Base-by-base conservation (phyloP, 1,284 basidiomycete species). In the Erythrobasidium hasegawianum region DNA sequence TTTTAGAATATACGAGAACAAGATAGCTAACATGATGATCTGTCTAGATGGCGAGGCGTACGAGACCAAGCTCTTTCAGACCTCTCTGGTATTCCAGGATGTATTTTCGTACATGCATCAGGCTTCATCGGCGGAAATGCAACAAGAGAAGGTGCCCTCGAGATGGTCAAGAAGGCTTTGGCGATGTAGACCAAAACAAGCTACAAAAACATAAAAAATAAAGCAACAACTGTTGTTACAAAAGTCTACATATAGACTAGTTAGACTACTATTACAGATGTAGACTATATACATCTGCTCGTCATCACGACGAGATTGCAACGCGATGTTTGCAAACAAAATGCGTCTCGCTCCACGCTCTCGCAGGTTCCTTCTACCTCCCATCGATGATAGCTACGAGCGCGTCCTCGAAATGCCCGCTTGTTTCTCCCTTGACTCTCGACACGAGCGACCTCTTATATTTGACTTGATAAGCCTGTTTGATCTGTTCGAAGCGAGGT, bases 111-210 rank as follows among this genome's bases (percentile, higher is more conserved):
- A 27, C 95, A 98, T 79, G 90, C 92, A 1, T 88, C 87, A 67
- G 95, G 95, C 2, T 98, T 98, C 77, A 97, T 96, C 93, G 73
- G 92, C 89, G 91, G 92, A n/a, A 92, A 95, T 77, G 85, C 87
- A 76, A 94, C 92, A 2, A 89, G 85, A 78, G 87, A 90, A 39
- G 95, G 95, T 18, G 90, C 87, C 0, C 77, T 97, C 69, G 79
- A 82, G 72, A 86, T 97, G 79, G 93, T 93, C 1, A 81, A 81
- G 72, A 81, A 84, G 70, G 87, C 89, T 3, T 69, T 83, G 56
- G 69, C 67, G 1, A 45, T 71, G n/a, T 73, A 45, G 43, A n/a
- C 43, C n/a, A 47, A 47, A 47, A 24, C 16, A 24, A 11, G 11
- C 33, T 5, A 33, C 33, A 33, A 33, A 33, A 11, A 33, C 4